Conservation (phyloP, 1,284 basidiomycete species). For the Malassezia japonica region DNA sequence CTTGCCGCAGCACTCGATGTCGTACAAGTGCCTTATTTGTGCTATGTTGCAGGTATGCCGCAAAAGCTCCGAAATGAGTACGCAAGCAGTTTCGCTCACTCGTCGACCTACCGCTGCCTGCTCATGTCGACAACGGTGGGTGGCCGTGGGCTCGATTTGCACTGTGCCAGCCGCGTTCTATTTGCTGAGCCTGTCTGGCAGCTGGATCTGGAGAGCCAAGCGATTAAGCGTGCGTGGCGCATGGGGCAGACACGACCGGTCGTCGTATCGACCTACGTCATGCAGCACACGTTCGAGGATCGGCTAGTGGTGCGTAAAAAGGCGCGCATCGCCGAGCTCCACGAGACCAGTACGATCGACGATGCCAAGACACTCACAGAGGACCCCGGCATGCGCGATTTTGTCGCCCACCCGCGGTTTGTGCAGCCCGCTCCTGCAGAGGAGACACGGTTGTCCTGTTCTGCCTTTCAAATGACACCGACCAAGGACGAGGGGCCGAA, state of each 20-base stretch:
- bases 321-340: not conserved
- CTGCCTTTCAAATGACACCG: not conserved
- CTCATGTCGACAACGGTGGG: slow-evolving; percentile 17
- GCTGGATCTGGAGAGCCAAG: slow-evolving; percentile 17
- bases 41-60: slow-evolving; percentile 17
- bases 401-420: slow-evolving; percentile 11
- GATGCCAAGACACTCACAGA: not conserved
- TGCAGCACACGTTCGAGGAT: slow-evolving; percentile 11
- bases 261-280: slow-evolving; percentile 13
- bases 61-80: slow-evolving; percentile 16
- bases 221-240: slow-evolving; percentile 20
- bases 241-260: slow-evolving; percentile 17
- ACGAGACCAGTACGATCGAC: not conserved
- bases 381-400: slow-evolving; percentile 13
- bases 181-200: slow-evolving; percentile 19
- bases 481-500: not conserved
- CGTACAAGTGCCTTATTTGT: slow-evolving; percentile 5
- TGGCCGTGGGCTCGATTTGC: slow-evolving; percentile 17
- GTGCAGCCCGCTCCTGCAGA: not conserved
- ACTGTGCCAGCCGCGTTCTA: slow-evolving; percentile 17
- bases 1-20: slow-evolving; percentile 14
- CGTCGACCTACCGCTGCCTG: slow-evolving; percentile 5
- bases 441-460: too few relatives aligned
- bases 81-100: slow-evolving; percentile 6
- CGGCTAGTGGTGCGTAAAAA: slow-evolving; percentile 2